Evolutionary conservation across 495 filamentous ascomycete genomes (phyloP).

Genomic region (Tuber melanosporum): DNA sequence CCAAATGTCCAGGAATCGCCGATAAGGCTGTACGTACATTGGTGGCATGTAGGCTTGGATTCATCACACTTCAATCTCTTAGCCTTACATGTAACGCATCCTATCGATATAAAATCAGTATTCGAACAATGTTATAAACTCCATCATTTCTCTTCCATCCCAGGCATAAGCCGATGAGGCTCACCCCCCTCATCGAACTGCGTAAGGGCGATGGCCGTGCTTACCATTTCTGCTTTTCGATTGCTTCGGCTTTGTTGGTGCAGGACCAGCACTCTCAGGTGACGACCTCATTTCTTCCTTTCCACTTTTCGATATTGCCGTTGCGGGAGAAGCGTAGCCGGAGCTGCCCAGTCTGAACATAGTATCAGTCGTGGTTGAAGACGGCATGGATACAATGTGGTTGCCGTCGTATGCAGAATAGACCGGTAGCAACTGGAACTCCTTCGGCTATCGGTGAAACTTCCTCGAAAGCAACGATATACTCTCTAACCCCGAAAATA

Average conservation of each 20-base stretch:
- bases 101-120: constrained; percentile 44
- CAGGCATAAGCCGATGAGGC: not conserved
- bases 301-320: constrained; percentile 12
- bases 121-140: not conserved
- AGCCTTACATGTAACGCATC: constrained; percentile 74
- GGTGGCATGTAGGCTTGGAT: constrained; percentile 65
- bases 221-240: constrained; percentile 79
- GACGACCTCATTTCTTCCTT: constrained; percentile 32
- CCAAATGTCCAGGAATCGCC: not conserved
- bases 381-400: constrained; percentile 18
- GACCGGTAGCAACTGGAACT: not conserved
- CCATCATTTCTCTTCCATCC: not conserved
- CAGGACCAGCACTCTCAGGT: constrained; percentile 31
- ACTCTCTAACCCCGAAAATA: not conserved
- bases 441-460: constrained; percentile 2
- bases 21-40: constrained; percentile 48
- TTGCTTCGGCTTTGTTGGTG: constrained; percentile 61
- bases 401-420: not conserved
- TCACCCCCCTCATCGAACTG: not conserved
- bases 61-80: constrained; percentile 80
- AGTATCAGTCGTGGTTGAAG: constrained; percentile 18
- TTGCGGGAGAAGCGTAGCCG: constrained; percentile 17
- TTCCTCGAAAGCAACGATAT: not conserved
- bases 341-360: constrained; percentile 9
- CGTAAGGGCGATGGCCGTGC: constrained; percentile 37